phyloP scores from a whole-genome alignment of 1,284 basidiomycete species.

The Porodaedalea pini region DNA sequence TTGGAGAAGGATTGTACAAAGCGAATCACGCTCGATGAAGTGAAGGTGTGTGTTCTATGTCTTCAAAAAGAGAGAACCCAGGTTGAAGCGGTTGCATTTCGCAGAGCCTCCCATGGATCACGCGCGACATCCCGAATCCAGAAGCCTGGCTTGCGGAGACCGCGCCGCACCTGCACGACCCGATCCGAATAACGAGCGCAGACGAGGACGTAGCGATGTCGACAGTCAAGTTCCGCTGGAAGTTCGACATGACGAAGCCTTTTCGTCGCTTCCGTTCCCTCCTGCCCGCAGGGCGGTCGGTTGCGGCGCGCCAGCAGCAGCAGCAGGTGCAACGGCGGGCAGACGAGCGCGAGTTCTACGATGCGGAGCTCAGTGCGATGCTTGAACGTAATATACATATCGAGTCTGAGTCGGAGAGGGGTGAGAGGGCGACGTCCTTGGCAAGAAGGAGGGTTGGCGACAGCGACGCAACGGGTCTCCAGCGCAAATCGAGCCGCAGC shows the following conservation, averaged over 20 bases:
- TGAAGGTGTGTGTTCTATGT: constrained; percentile 64
- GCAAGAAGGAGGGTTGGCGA: background rate
- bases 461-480: constrained; percentile 6
- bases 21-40: constrained; percentile 79
- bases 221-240: constrained; percentile 50
- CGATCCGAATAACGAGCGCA: constrained; percentile 70
- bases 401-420: constrained; percentile 1
- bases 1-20: constrained; percentile 80
- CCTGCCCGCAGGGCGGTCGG: background rate
- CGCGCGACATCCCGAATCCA: constrained; percentile 68
- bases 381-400: background rate
- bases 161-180: constrained; percentile 54
- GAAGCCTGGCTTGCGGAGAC: constrained; percentile 80
- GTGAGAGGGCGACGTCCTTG: background rate
- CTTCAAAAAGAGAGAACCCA: no score
- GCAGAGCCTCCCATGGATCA: constrained; percentile 73
- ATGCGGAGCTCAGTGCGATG: background rate
- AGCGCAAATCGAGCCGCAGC: constrained; percentile 12
- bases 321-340: background rate
- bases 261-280: constrained; percentile 6
- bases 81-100: constrained; percentile 6
- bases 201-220: constrained; percentile 81
- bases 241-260: constrained; percentile 6
- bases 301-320: constrained; percentile 4
- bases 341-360: background rate